A percentile compares a stretch with the other conserved stretches of the same genome.
phyloP scores from a whole-genome alignment of 2,329 filamentous ascomycete genomes.

The Bertia moriformis region DNA sequence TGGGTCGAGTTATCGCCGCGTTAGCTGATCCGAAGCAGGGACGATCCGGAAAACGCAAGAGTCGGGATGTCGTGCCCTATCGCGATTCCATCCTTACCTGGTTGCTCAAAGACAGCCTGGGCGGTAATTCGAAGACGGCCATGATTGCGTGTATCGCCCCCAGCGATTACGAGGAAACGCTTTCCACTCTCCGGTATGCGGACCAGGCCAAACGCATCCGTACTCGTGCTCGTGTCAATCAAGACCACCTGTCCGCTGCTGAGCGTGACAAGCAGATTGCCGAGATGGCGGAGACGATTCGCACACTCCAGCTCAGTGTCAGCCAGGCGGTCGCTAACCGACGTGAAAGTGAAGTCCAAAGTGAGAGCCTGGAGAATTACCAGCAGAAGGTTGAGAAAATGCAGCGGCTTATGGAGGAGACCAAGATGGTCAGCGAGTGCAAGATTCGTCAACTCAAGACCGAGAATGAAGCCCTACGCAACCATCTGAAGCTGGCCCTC shows the following conservation, averaged over 20 bases:
- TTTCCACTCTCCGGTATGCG: constrained; percentile 89
- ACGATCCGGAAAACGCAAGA: constrained; percentile 36
- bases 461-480: constrained; percentile 75
- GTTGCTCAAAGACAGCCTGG: constrained; percentile 89
- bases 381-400: constrained; percentile 78
- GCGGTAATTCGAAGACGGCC: constrained; percentile 93
- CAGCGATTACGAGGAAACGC: constrained; percentile 89
- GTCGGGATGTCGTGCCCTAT: constrained; percentile 70
- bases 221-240: constrained; percentile 85
- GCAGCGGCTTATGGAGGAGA: constrained; percentile 94
- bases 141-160: constrained; percentile 98
- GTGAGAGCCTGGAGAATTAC: constrained; percentile 83
- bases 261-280: constrained; percentile 88
- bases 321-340: constrained; percentile 52
- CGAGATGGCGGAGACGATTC: constrained; percentile 92
- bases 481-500: constrained; percentile 78
- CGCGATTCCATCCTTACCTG: constrained; percentile 72
- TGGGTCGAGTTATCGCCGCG: constrained; percentile 89
- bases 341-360: constrained; percentile 63
- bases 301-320: constrained; percentile 63
- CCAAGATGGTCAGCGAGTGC: constrained; percentile 74
- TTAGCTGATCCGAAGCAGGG: constrained; percentile 58
- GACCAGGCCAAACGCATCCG: constrained; percentile 96
- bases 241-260: constrained; percentile 81
- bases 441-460: constrained; percentile 84